Evolutionary conservation across 129 eudicot genomes (phyloP), one percentile per base, ranked within the genome.

Genomic region (Helianthus tuberosus): DNA sequence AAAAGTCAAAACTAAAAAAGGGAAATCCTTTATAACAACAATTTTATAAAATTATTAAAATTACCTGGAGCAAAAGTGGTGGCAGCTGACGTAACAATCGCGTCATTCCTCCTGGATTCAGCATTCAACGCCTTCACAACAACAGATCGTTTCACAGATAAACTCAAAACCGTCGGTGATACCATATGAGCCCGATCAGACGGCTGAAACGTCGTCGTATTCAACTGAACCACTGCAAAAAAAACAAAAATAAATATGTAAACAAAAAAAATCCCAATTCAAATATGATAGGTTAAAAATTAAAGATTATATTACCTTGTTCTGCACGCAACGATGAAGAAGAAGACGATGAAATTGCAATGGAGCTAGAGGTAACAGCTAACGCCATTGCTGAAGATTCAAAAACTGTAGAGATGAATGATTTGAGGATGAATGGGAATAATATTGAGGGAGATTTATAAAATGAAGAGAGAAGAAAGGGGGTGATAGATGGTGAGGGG

Each of bases 81-180:
- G 44, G 92, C 91, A n/a, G 98, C 96, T 1, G 89, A 78, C 11
- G 96, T 89, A 35, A 86, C 93, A 2, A 92, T 79, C 1, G 87
- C 82, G 53, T 86, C 90, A 17, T 75, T 93, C 74, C 95, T 75
- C 41, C 86, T 84, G 0, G 90, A 86, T 79, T 89, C 94, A 12
- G 96, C 94, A 70, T 89, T 82, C 69, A 90, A 68, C 1, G 93
- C 64, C 85, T 76, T 88, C 54, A 86, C 88, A 13, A 71, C 71
- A 3, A 61, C 44, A 6, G 64, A 53, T 23, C 91, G 79, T 73
- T 79, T 72, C 80, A 81, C 54, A 6, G 86, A 84, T 43, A 82
- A 15, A 66, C 55, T 87, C 44, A 85, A 23, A 49, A 80, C 75
- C 71, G 77, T 60, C 15, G 83, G 50, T 49, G 69, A 64, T 3